Conservation (phyloP, 176 grass and related monocot genomes). For the Canna indica region DNA sequence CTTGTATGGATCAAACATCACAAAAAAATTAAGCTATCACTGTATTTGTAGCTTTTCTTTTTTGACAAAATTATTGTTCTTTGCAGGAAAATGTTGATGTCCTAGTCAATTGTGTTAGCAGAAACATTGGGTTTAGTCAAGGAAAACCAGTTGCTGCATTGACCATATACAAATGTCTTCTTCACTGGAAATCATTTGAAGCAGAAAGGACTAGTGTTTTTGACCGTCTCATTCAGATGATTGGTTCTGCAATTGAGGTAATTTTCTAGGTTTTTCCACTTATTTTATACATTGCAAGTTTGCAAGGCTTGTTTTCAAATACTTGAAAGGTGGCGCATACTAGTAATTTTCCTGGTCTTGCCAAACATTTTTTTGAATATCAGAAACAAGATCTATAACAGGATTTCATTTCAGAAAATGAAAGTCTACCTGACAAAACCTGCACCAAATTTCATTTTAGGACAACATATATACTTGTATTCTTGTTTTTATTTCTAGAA, state of each 20-base stretch:
- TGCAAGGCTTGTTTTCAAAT: too few species aligned
- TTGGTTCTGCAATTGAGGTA: constrained; percentile 97
- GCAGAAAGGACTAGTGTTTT: constrained; percentile 93
- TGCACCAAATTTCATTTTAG: too few species aligned
- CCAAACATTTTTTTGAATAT: too few species aligned
- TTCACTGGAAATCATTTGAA: constrained; percentile 98
- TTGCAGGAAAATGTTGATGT: constrained; percentile 85
- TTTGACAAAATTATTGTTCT: constrained; percentile 3
- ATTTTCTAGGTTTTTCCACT: background rate
- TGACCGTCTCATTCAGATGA: constrained; percentile 94
- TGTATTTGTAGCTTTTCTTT: background rate
- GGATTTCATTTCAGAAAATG: too few species aligned
- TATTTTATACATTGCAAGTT: too few species aligned
- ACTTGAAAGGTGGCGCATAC: too few species aligned
- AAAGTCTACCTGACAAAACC: too few species aligned
- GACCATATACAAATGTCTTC: constrained; percentile 94
- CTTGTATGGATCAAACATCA: constrained; percentile 40
- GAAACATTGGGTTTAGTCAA: constrained; percentile 72
- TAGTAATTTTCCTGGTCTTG: too few species aligned
- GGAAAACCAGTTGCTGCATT: constrained; percentile 88
- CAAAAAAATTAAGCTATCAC: constrained; percentile 11
- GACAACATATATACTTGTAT: too few species aligned
- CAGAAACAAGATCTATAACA: too few species aligned
- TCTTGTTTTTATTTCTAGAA: too few species aligned
- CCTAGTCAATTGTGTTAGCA: constrained; percentile 64